Evolutionary conservation across 2,329 filamentous ascomycete genomes (phyloP).

Genomic region (Penicillium oxalicum): DNA sequence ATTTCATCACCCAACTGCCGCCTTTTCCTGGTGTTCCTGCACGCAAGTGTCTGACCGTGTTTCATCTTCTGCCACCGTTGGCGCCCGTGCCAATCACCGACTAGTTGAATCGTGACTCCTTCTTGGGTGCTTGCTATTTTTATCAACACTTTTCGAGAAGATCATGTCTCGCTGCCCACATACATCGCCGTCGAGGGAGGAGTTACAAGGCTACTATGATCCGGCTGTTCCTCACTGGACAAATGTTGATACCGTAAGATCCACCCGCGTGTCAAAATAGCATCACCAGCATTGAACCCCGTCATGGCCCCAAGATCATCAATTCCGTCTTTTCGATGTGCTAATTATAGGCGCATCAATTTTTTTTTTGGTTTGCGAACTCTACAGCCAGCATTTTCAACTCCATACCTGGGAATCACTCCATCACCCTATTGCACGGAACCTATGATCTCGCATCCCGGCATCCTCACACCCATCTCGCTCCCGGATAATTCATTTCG

Average conservation of each 20-base stretch:
- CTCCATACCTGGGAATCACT: conserved; percentile 21
- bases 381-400: conserved; percentile 11
- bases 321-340: conserved; percentile 6
- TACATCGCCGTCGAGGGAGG: conserved; percentile 19
- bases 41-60: conserved; percentile 17
- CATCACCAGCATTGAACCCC: neutral
- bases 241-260: conserved; percentile 28
- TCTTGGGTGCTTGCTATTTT: conserved; percentile 22
- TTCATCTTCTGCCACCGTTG: conserved; percentile 20
- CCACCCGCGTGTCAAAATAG: neutral
- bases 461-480: conserved; percentile 36
- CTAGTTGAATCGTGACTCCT: conserved; percentile 2
- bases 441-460: conserved; percentile 21
- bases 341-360: conserved; percentile 13
- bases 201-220: conserved; percentile 27
- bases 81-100: conserved; percentile 17
- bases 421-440: conserved; percentile 31
- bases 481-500: conserved; percentile 33
- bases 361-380: neutral
- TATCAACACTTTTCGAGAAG: conserved; percentile 12
- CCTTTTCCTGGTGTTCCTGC: conserved; percentile 8
- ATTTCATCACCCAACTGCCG: conserved; percentile 8
- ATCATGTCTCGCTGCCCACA: conserved; percentile 26
- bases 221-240: conserved; percentile 25
- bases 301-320: neutral